phyloP scores from a whole-genome alignment of 805 yeast species.

The Candida germanica region DNA sequence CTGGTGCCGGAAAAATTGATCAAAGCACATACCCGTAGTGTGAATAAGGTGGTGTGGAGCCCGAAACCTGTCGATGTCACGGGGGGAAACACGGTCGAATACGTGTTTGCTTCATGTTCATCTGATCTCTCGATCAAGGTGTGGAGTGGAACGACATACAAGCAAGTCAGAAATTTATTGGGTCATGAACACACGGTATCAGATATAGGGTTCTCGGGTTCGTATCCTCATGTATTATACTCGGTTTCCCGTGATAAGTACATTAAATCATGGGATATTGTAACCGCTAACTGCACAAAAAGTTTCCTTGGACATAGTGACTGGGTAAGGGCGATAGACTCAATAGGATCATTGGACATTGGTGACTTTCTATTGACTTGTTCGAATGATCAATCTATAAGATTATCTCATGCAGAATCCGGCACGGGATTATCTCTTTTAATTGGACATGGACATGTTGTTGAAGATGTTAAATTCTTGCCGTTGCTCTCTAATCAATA shows the following conservation, averaged over 20 bases:
- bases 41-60: slow-evolving; percentile 59
- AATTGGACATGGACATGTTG: slow-evolving; percentile 79
- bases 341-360: slow-evolving; percentile 17
- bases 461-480: slow-evolving; percentile 68
- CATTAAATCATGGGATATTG: slow-evolving; percentile 63
- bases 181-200: slow-evolving; percentile 92
- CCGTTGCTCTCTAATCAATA: slow-evolving; percentile 49
- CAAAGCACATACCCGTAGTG: slow-evolving; percentile 72
- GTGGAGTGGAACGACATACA: slow-evolving; percentile 60
- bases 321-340: slow-evolving; percentile 76
- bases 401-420: slow-evolving; percentile 62
- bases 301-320: slow-evolving; percentile 79
- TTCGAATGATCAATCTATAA: slow-evolving; percentile 72
- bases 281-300: slow-evolving; percentile 62
- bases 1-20: slow-evolving; percentile 57
- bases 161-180: slow-evolving; percentile 56
- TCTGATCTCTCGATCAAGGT: slow-evolving; percentile 58
- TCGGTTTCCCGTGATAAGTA: slow-evolving; percentile 64
- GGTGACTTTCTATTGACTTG: slow-evolving; percentile 67
- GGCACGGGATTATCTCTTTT: slow-evolving; percentile 68
- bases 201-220: slow-evolving; percentile 48
- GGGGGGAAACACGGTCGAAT: slow-evolving; percentile 10
- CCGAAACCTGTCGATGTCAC: slow-evolving; percentile 30
- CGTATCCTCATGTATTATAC: slow-evolving; percentile 47
- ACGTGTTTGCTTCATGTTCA: slow-evolving; percentile 48